Evolutionary conservation across 176 grass and related monocot genomes (phyloP), one percentile per base, ranked within the genome.

Genomic region (Guadua angustifolia): DNA sequence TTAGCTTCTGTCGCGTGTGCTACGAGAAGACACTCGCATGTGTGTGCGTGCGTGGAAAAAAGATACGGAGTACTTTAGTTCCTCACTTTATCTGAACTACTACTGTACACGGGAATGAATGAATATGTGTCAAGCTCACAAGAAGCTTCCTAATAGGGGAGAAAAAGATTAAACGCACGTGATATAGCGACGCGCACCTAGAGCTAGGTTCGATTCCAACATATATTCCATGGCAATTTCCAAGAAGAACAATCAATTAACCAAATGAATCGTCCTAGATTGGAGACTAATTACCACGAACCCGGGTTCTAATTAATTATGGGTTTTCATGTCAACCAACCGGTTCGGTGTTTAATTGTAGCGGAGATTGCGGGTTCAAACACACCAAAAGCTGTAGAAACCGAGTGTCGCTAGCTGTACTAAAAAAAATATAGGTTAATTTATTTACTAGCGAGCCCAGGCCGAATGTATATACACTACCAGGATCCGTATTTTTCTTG

Each of bases 151-250:
- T 58, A 4, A 5, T 4, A 18, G 50, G 17, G 24, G 24, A 33
- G 35, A 57, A 5, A 3, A 43, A 43, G 24, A 57, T 45, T 32
- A 68, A 57, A 38, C 61, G 6, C 82, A 76, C 82, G 62, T 69
- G 82, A 77, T 10, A 45, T 1, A 35, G 49, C 25, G 73, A 77
- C 25, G 62, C 73, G 49, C 63, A 67, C 50, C 18, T 19, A 11
- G 56, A 58, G n/a, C 21, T 58, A n/a, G 56, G 56, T 58, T 11
- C 56, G 78, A 52, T 55, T 35, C 49, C 82, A 22, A 45, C 67
- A 86, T 79, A 79, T 79, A 64, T 85, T 86, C 84, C 16, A 43
- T 67, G 7, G 55, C 29, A 51, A 16, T 80, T 86, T 73, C 84
- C 76, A 43, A 35, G 68, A 73, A 36, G 33, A 26, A 18, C 14